A percentile compares a stretch with the other conserved stretches of the same genome.
These are phyloP conservation scores for Diaporthe australafricana DNA, from an alignment of 2,329 filamentous ascomycete species.

Conservation along the genomic window DNA sequence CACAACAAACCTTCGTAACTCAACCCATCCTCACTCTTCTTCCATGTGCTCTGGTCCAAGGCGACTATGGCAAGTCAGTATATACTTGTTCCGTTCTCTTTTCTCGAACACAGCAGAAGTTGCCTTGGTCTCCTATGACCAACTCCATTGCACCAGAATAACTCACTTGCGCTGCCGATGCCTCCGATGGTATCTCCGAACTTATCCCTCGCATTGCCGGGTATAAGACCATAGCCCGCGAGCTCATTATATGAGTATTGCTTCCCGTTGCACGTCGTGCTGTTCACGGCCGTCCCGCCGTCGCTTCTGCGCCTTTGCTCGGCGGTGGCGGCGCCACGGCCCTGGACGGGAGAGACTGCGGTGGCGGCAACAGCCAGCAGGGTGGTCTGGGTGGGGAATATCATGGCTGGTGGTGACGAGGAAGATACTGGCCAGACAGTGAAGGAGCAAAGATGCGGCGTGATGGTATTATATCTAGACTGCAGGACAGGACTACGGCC, in stretches of 20 bases:
- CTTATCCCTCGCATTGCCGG: conserved; percentile 70
- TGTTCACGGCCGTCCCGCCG: conserved; percentile 39
- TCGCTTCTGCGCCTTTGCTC: neutral
- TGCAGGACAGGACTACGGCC: neutral
- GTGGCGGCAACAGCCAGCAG: neutral
- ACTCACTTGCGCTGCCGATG: conserved; percentile 56
- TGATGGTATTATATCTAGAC: neutral
- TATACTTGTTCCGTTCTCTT: neutral
- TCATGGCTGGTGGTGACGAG: neutral
- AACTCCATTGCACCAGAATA: too few relatives aligned
- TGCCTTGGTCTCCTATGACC: neutral
- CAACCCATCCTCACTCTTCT: conserved; percentile 54
- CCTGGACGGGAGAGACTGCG: neutral
- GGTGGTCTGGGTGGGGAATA: neutral
- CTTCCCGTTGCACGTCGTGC: conserved; percentile 66
- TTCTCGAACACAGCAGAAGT: neutral
- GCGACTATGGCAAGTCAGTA: neutral
- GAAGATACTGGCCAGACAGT: neutral
- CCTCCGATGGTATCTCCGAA: conserved; percentile 77
- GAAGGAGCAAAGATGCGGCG: too few relatives aligned
- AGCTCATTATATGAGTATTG: conserved; percentile 75
- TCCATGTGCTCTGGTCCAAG: conserved; percentile 58
- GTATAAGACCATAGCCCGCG: conserved; percentile 73
- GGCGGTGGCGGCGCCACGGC: neutral
- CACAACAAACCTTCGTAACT: conserved; percentile 73